phyloP scores from a whole-genome alignment of 2,329 filamentous ascomycete genomes.

The Helotiales sp. region DNA sequence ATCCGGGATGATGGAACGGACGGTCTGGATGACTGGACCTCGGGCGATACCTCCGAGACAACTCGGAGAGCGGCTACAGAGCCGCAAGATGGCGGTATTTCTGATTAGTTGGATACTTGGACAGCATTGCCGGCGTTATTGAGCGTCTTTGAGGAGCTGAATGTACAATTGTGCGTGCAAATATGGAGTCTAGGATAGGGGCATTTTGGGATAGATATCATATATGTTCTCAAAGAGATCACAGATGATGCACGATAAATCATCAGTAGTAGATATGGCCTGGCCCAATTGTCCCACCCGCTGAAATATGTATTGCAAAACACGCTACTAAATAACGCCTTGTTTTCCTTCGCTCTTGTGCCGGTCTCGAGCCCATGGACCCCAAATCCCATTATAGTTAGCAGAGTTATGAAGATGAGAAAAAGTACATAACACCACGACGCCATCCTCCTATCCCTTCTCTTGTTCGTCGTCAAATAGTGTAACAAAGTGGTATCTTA shows the following conservation, averaged over 20 bases:
- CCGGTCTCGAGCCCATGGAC: not conserved
- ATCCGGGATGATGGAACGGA: constrained; percentile 61
- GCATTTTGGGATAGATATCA: constrained; percentile 6
- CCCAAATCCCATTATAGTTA: constrained; percentile 5
- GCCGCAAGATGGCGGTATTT: constrained; percentile 25
- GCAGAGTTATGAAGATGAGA: not conserved
- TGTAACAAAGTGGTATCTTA: constrained; percentile 7
- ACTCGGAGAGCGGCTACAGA: constrained; percentile 21
- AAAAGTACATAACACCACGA: constrained; percentile 4
- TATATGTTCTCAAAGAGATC: not conserved
- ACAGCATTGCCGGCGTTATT: constrained; percentile 27
- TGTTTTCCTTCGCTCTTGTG: not conserved
- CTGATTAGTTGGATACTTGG: constrained; percentile 21
- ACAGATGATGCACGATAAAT: not conserved
- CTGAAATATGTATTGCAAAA: not conserved
- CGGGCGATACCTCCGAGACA: constrained; percentile 19
- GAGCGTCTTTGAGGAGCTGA: constrained; percentile 7
- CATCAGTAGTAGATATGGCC: not conserved
- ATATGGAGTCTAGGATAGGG: constrained; percentile 4
- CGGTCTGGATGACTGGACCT: constrained; percentile 59
- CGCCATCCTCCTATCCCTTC: not conserved
- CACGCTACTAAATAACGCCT: not conserved
- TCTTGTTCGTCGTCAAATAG: not conserved
- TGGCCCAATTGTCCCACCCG: not conserved
- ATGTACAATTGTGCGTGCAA: constrained; percentile 2